Evolutionary conservation across 2,329 filamentous ascomycete species (phyloP), one percentile per base, ranked within the genome.

Genomic region (Seiridium cupressi): DNA sequence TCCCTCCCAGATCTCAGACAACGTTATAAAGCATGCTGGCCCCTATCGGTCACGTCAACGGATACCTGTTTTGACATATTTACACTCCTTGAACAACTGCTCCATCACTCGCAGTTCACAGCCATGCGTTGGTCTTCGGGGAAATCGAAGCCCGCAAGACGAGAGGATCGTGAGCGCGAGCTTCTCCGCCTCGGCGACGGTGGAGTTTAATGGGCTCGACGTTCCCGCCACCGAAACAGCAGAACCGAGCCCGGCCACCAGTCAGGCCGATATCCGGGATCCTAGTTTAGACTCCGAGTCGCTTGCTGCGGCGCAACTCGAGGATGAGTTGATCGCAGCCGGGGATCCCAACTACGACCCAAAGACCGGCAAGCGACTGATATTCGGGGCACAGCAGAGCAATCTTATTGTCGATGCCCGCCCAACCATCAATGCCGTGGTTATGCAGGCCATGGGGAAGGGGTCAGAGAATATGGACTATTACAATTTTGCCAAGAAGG

Each of bases 381-480:
- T 98, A 34, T 98, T 97, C 67, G 95, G 95, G 34, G 94, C 94
- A 10, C 93, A 97, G 68, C 92, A 97, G 72, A 87, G 87, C 64
- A 99, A 98, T 70, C 79, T 98, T 61, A 99, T 99, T 66, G 93
- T 99, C 49, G 95, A 99, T 78, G 95, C 95, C 49, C 87, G 95
- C 51, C 95, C 95, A 13, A 95, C 90, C 3, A 89, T 99, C 66
- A 99, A 99, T 73, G 95, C 95, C 26, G 88, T 93, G 66, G 93
- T 93, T 5, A 98, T 97, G 84, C 93, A 97, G 73, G 91, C 93
- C 3, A 88, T 94, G 64, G 95, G 95, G 5, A 88, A 93, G 73
- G 95, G 95, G 2, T 97, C 94, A 0, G 95, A 99, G 75, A 97
- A 97, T 69, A 97, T 98, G 91, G 92, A 97, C 65, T 90, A 97